A percentile compares a stretch with the other conserved stretches of the same genome.
Conservation (phyloP, 768 basidiomycete species). For the Serendipita sp. region DNA sequence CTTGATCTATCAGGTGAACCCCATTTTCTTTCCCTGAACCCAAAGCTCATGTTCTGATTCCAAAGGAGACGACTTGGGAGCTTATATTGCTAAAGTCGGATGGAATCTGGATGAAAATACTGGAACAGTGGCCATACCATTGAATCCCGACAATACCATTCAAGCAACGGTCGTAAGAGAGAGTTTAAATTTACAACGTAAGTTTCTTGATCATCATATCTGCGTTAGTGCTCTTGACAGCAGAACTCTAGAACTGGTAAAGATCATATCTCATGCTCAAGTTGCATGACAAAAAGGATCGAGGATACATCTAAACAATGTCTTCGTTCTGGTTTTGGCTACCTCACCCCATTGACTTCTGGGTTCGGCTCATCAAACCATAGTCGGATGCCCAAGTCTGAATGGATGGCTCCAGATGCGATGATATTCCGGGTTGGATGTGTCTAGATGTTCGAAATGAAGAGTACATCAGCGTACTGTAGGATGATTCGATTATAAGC, state of each 20-base stretch:
- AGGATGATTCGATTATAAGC: conserved; percentile 13
- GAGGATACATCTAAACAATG: not conserved
- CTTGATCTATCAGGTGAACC: conserved; percentile 44
- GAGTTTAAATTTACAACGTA: conserved; percentile 65
- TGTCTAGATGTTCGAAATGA: conserved; percentile 29
- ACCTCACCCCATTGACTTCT: not conserved
- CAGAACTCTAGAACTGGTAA: not conserved
- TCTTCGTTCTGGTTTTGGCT: too few relatives aligned
- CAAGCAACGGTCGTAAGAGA: conserved; percentile 75
- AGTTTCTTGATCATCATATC: conserved; percentile 19
- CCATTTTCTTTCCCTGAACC: not conserved
- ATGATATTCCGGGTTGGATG: conserved; percentile 63
- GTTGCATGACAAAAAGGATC: not conserved
- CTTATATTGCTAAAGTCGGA: conserved; percentile 45
- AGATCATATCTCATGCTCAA: not conserved
- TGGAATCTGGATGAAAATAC: conserved; percentile 44
- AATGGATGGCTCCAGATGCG: conserved; percentile 81
- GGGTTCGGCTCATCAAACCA: conserved; percentile 39
- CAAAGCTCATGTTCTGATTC: not conserved
- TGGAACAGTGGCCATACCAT: conserved; percentile 50
- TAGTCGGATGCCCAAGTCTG: conserved; percentile 67
- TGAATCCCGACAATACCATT: conserved; percentile 79
- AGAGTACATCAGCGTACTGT: not conserved
- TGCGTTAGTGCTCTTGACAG: not conserved
- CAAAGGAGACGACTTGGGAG: conserved; percentile 39